Conservation (phyloP, 805 yeast species). For the Saccharomycopsis microspora region DNA sequence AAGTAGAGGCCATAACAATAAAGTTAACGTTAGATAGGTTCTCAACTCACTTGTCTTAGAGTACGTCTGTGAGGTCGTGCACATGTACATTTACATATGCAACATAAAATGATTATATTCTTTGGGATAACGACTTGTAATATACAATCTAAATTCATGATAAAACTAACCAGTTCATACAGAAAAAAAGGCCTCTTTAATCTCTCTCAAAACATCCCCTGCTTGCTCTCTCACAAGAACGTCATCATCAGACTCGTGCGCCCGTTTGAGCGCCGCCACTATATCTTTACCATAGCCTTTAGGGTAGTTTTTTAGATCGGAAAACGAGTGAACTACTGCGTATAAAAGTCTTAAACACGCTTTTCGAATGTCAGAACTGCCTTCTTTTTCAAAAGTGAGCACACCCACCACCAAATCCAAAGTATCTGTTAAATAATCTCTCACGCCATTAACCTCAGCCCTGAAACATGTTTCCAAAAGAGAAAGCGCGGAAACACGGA, state of each 20-base stretch:
- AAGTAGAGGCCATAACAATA: no score
- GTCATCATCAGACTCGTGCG: conserved; percentile 7
- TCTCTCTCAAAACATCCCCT: conserved; percentile 3
- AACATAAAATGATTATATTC: not conserved
- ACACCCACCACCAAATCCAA: conserved; percentile 75
- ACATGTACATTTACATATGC: no score
- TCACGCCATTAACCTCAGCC: conserved; percentile 43
- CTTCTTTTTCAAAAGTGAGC: conserved; percentile 40
- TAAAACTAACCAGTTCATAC: not conserved
- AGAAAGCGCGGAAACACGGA: conserved; percentile 79
- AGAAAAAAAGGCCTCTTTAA: not conserved
- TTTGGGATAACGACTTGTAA: not conserved
- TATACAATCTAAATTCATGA: not conserved
- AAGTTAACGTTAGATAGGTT: no score
- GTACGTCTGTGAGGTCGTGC: no score
- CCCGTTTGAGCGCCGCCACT: not conserved
- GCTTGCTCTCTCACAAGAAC: conserved; percentile 14
- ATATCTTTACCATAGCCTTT: conserved; percentile 27
- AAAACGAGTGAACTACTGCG: conserved; percentile 40
- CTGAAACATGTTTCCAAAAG: conserved; percentile 64
- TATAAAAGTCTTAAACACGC: conserved; percentile 41
- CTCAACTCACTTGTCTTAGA: no score
- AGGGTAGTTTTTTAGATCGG: conserved; percentile 39
- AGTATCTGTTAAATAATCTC: conserved; percentile 37
- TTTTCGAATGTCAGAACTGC: no score